phyloP scores from a whole-genome alignment of 371 early-diverging fungal genomes.

The Coemansia sp. region DNA sequence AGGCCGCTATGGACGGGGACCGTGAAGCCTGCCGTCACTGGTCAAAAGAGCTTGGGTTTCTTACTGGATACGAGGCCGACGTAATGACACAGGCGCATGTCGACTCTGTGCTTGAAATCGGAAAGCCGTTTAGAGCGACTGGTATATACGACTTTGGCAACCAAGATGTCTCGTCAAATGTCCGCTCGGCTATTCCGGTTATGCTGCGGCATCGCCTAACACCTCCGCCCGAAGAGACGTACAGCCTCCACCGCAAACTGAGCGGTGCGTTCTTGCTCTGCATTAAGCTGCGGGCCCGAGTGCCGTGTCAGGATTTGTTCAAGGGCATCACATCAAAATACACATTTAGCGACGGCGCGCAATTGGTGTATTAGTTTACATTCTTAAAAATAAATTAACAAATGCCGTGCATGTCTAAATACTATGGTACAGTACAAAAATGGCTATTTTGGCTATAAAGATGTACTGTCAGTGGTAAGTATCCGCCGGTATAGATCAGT shows the following conservation, averaged over 20 bases:
- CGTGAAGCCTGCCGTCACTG: slow-evolving; percentile 72
- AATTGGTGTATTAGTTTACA: slow-evolving; percentile 6
- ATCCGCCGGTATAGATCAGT: slow-evolving; percentile 41
- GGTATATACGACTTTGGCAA: slow-evolving; percentile 73
- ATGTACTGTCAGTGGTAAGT: not conserved
- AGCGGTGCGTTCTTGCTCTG: slow-evolving; percentile 93
- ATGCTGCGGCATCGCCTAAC: slow-evolving; percentile 93
- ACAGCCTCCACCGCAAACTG: slow-evolving; percentile 92
- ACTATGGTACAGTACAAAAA: not conserved
- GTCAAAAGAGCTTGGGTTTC: slow-evolving; percentile 82
- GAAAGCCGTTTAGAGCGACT: slow-evolving; percentile 78
- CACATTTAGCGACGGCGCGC: slow-evolving; percentile 35
- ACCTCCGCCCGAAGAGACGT: slow-evolving; percentile 96
- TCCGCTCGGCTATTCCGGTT: slow-evolving; percentile 86
- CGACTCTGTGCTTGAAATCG: slow-evolving; percentile 81
- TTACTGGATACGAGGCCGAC: slow-evolving; percentile 90
- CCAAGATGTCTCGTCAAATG: slow-evolving; percentile 79
- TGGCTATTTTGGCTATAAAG: not conserved
- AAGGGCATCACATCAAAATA: slow-evolving; percentile 32
- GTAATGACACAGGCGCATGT: slow-evolving; percentile 89
- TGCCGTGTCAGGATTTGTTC: slow-evolving; percentile 57
- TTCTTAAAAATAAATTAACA: not conserved
- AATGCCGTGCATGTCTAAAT: too few species aligned
- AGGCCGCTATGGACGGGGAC: slow-evolving; percentile 73
- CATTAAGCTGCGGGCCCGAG: slow-evolving; percentile 74